Evolutionary conservation across 768 basidiomycete species (phyloP), one percentile per base, ranked within the genome.

Genomic region (Mycena floridula): DNA sequence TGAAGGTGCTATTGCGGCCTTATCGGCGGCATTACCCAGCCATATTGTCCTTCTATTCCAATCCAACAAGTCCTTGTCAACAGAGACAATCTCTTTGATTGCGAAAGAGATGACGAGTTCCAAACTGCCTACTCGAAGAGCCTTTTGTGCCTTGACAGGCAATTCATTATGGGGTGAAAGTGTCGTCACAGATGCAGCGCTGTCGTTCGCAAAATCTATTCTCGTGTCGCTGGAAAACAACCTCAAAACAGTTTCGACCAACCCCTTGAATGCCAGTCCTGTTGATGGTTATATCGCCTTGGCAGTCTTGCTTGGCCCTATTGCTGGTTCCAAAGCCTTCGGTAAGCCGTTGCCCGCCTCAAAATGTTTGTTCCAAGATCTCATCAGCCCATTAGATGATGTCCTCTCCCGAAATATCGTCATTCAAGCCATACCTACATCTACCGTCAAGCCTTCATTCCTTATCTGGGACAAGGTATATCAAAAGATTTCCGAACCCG

Each of bases 381-480:
- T 28, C 4, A 44, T 27, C 35, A 48, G 27, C 37, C 16, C 52
- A 56, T 37, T 48, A 65, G 82, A 69, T 43, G 70, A 77, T 40
- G 42, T 67, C 8, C 69, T 77, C 18, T 64, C 73, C 20, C 68
- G 65, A 51, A 80, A 81, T 57, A 40, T 72, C 23, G 60, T 62
- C 2, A 50, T 77, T n/a, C 67, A 72, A 25, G 62, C 71, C 1
- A 59, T 87, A n/a, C 56, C 60, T 15, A 60, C 60, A n/a, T 60
- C 79, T 12, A 55, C 66, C 11, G 64, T 75, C 20, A 96, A 91
- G 57, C 87, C 90, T 0, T 84, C 87, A 2, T 96, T 96, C 65
- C 61, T 97, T 30, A 54, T 94, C 12, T 90, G 80, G 79, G 92
- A 95, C 43, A 92, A 88, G 59, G 81, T 89, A 0, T 92, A 90